Evolutionary conservation across 345 rosid genomes (phyloP).

Genomic region (Euphorbia tirucalli): DNA sequence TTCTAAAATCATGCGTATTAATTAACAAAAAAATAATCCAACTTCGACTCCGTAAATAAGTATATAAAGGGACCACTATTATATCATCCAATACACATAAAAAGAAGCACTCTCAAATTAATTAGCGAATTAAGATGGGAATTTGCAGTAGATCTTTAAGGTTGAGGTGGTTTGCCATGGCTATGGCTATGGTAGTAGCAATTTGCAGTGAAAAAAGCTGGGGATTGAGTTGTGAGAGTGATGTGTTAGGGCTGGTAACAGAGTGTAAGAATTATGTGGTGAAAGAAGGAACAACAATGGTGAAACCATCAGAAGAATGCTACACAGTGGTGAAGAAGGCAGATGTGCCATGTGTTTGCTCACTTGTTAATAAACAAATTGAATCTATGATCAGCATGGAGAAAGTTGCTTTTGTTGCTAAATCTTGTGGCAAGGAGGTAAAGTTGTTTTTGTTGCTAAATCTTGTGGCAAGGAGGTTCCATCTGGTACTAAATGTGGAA

Average conservation of each 20-base stretch:
- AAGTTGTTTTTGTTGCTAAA: neutral
- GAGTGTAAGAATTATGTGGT: neutral
- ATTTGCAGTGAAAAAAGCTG: neutral
- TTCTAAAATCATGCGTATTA: too few relatives aligned
- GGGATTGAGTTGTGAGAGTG: too few relatives aligned
- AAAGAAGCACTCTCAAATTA: too few relatives aligned
- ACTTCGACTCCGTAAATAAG: too few relatives aligned
- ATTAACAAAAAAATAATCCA: too few relatives aligned
- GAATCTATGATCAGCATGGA: constrained; percentile 11
- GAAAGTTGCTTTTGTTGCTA: too few relatives aligned
- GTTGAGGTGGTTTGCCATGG: too few relatives aligned
- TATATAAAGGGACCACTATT: too few relatives aligned
- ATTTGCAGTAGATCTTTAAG: too few relatives aligned
- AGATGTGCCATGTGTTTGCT: constrained; percentile 28
- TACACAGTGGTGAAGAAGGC: constrained; percentile 19
- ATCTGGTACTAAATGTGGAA: constrained; percentile 29
- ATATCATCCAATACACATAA: too few relatives aligned
- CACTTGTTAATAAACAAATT: constrained; percentile 17
- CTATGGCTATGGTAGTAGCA: neutral
- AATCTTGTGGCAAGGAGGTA: constrained; percentile 27
- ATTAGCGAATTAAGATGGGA: too few relatives aligned
- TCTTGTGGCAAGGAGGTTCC: constrained; percentile 24
- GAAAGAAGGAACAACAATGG: constrained; percentile 8
- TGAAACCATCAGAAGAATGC: constrained; percentile 17
- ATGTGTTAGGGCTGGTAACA: too few relatives aligned